A percentile compares a stretch with the other conserved stretches of the same genome.
These are phyloP conservation scores for Pseudogymnoascus sp. DNA, from an alignment of 2,329 filamentous ascomycete species.

Conservation along the genomic window DNA sequence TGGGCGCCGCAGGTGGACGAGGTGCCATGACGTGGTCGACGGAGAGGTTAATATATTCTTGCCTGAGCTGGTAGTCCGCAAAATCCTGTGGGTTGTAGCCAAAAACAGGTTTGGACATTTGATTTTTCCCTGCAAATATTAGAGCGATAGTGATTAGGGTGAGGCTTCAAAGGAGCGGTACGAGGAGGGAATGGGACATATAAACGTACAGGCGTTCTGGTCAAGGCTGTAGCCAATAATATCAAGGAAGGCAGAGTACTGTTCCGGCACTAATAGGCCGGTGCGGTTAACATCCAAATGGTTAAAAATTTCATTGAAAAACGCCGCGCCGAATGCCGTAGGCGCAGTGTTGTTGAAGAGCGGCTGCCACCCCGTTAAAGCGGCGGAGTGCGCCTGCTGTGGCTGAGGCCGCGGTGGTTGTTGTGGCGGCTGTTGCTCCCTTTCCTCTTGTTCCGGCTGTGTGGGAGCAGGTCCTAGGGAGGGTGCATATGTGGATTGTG, in stretches of 20 bases:
- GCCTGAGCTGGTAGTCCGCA: slow-evolving; percentile 12
- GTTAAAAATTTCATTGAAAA: slow-evolving; percentile 17
- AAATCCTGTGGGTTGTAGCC: slow-evolving; percentile 11
- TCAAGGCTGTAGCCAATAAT: slow-evolving; percentile 16
- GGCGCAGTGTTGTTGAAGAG: slow-evolving; percentile 17
- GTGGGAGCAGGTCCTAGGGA: neutral
- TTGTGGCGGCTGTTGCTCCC: neutral
- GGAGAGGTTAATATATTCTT: slow-evolving; percentile 12
- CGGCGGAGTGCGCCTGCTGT: neutral
- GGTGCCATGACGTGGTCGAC: slow-evolving; percentile 11
- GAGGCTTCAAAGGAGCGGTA: neutral
- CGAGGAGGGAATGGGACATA: neutral
- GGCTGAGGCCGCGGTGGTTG: neutral
- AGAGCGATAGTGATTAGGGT: neutral
- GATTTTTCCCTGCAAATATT: neutral
- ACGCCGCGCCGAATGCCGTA: slow-evolving; percentile 16
- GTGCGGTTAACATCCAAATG: slow-evolving; percentile 19
- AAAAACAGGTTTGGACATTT: neutral
- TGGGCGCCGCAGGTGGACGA: neutral
- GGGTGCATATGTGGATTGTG: neutral
- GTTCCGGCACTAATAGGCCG: slow-evolving; percentile 19
- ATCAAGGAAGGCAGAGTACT: slow-evolving; percentile 20
- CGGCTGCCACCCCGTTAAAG: slow-evolving; percentile 24
- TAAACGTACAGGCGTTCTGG: slow-evolving; percentile 19
- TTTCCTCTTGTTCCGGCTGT: neutral